Base-by-base conservation (phyloP, 2,329 filamentous ascomycete genomes). In the Fusarium compactum region DNA sequence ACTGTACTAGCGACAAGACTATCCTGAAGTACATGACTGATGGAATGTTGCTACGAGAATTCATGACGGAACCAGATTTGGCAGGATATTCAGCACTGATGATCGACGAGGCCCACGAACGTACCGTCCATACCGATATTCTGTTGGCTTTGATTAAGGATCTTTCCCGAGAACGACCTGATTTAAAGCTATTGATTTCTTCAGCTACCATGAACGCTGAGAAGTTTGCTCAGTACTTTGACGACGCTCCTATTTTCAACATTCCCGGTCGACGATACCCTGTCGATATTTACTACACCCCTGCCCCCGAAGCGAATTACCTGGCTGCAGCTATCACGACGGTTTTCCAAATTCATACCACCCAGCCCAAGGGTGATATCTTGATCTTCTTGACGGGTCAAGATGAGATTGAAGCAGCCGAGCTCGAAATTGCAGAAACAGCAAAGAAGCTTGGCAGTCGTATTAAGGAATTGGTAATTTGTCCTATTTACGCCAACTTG, bases 31-130 rank as follows among this genome's bases (percentile, higher is more conserved):
- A 97, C 81, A 95, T 97, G 92, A 99, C 96, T 0, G 96, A 99
- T 76, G 96, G 96, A 78, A 97, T 98, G 92, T 84, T 98, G 41
- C 84, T 98, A 30, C 87, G 94, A 77, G 94, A 97, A 78, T 92
- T 98, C 70, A 89, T 98, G 82, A 95, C 93, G 0, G 94, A 97
- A 75, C 95, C 95, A 0, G 90, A 95, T 71, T 83, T 98, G 8
- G 87, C 89, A 2, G 90, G 89, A 18, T 98, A 98, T 74, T 92
- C 93, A 8, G 93, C 91, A 15, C 82, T 99, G 68, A 98, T 99
- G 91, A 95, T 99, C 60, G 96, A 99, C 78, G 96, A 99, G 79
- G 96, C 96, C 1, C 96, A 99, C 87, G 96, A 99, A 79, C 87
- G 96, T 72, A 97, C 94, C 0, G 87, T 98, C 1, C 90, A 94